Evolutionary conservation across 106 monocot genomes (phyloP), one percentile per base, ranked within the genome.

Genomic region (Chionographis japonica): DNA sequence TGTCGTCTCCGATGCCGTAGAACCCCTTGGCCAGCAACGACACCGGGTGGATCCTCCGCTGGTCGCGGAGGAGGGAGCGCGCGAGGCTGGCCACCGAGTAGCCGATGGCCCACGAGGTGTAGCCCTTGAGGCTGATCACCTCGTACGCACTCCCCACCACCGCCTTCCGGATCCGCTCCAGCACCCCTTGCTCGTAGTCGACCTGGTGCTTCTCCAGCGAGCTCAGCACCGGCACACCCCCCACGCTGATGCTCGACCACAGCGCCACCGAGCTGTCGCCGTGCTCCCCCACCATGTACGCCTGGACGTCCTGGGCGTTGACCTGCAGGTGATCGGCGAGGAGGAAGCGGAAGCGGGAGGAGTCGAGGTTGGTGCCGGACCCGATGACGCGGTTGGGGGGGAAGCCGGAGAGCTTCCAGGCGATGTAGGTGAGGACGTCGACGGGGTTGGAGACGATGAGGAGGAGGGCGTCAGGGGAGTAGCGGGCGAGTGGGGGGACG

Each of bases 241-340:
- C 94, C 0, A 94, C 72, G 64, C 83, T 90, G 38, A 94, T 90
- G 78, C 87, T 87, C 42, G 94, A 90, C 94, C 94, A 94, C 46
- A 94, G 80, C 10, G 94, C 94, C 53, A 94, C 94, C 11, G 94
- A 94, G 75, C 85, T 94, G 83, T 94, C 94, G 3, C 94, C 94
- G 59, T 94, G 94, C 76, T 94, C 94, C 0, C 90, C 94, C 5
- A 94, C 88, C 90, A 94, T 94, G 72, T 94, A 90, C 38, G 94
- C 94, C 84, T 82, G 71, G 7, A 90, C 89, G 38, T 90, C 90
- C 61, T 86, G 86, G 3, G 90, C 86, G 61, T 90, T 90, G 81
- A 86, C 90, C 40, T 90, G 78, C 12, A 90, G 74, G 46, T 90
- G 83, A 52, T 90, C 90, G 16, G 90, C 94, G 18, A 94, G 78